Conservation (phyloP, 148 eudicot genomes). For the Hydrangea macrophylla region DNA sequence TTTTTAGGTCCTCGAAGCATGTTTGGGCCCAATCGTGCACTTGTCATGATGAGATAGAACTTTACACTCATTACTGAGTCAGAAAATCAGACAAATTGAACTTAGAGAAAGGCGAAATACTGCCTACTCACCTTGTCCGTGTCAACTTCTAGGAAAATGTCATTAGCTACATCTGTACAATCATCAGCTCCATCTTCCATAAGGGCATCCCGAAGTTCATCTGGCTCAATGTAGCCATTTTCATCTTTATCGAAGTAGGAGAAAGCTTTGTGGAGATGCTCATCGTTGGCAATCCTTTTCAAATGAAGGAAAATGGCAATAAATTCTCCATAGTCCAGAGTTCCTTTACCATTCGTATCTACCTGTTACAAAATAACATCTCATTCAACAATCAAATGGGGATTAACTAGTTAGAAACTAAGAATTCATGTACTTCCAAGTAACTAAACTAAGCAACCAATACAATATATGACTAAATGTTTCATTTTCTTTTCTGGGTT, state of each 20-base stretch:
- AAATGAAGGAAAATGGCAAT: conserved; percentile 80
- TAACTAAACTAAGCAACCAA: not conserved
- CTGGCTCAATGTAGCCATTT: conserved; percentile 81
- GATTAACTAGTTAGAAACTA: not conserved
- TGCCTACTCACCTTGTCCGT: conserved; percentile 71
- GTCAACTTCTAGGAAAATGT: conserved; percentile 92
- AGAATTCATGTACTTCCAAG: not conserved
- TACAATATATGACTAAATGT: not conserved
- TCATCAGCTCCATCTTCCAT: conserved; percentile 80
- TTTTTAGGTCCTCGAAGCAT: no score
- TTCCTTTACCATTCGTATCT: conserved; percentile 76
- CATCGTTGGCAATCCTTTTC: conserved; percentile 85
- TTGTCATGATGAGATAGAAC: no score
- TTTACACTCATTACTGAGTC: no score
- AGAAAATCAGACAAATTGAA: no score
- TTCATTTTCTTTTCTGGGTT: not conserved
- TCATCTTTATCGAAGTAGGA: conserved; percentile 85
- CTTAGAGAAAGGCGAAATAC: not conserved
- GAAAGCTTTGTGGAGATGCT: conserved; percentile 88
- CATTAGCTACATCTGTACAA: conserved; percentile 67
- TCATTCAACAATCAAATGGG: conserved; percentile 9
- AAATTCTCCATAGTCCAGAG: conserved; percentile 84
- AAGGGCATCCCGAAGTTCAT: conserved; percentile 79
- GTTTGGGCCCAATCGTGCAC: no score
- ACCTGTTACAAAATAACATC: conserved; percentile 43